phyloP scores from a whole-genome alignment of 306 rosid genomes.

The Medicago arabica region DNA sequence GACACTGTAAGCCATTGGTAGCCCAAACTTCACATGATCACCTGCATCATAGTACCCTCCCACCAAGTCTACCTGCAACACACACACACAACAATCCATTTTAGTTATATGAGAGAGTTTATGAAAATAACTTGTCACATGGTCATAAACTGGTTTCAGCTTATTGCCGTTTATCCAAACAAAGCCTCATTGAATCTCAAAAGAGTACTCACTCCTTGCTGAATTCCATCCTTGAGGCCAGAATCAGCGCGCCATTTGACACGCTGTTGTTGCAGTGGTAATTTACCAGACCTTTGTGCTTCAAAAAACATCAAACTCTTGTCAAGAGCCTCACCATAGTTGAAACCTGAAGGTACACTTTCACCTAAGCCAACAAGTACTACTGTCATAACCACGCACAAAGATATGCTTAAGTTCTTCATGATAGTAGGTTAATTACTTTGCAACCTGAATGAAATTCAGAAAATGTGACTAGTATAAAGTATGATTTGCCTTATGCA shows the following conservation, averaged over 20 bases:
- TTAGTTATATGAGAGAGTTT: background rate
- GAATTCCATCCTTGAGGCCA: conserved; percentile 74
- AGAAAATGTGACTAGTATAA: conserved; percentile 24
- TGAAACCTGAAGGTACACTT: conserved; percentile 37
- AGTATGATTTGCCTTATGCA: background rate
- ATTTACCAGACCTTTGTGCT: conserved; percentile 84
- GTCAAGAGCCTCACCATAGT: conserved; percentile 79
- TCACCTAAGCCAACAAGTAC: conserved; percentile 34
- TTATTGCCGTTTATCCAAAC: background rate
- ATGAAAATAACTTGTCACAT: no score
- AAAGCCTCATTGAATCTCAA: background rate
- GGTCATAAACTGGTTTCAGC: no score
- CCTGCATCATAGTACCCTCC: conserved; percentile 99
- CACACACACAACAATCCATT: background rate
- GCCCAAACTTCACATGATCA: conserved; percentile 90
- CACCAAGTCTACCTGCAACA: conserved; percentile 74
- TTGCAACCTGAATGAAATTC: conserved; percentile 19
- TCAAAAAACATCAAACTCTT: conserved; percentile 78
- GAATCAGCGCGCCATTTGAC: conserved; percentile 86
- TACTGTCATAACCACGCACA: conserved; percentile 42
- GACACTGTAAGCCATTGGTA: conserved; percentile 82
- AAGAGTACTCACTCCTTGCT: conserved; percentile 66
- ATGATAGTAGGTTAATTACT: conserved; percentile 15
- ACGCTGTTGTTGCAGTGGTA: conserved; percentile 52
- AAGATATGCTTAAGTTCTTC: conserved; percentile 50